These are phyloP conservation scores for Globisporangium okanoganense DNA, from an alignment of 352 stramenopile species.

Conservation along the genomic window DNA sequence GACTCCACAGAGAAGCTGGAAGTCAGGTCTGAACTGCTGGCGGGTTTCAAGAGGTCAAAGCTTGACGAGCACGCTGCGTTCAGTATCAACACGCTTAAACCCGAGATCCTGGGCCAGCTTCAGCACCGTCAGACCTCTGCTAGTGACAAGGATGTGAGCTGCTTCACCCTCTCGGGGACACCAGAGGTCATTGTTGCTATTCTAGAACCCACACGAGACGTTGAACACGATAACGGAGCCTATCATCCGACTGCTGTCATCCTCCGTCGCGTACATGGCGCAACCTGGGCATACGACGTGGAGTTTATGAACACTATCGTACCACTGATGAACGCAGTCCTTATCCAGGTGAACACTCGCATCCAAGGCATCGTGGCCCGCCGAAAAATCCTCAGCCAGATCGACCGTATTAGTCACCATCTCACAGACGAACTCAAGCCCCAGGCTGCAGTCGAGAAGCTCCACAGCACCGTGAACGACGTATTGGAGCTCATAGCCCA, in stretches of 20 bases:
- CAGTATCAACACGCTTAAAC: neutral
- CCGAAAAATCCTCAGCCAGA: constrained; percentile 20
- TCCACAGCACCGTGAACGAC: constrained; percentile 24
- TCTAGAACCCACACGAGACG: constrained; percentile 25
- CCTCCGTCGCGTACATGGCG: constrained; percentile 38
- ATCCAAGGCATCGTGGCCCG: constrained; percentile 43
- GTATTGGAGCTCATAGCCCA: constrained; percentile 27
- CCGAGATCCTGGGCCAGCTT: constrained; percentile 3
- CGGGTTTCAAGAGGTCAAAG: neutral
- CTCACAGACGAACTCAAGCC: constrained; percentile 12
- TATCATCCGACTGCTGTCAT: constrained; percentile 32
- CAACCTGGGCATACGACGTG: constrained; percentile 53
- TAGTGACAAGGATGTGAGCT: constrained; percentile 6
- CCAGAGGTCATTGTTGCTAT: constrained; percentile 21
- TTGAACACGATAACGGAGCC: constrained; percentile 19
- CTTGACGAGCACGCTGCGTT: no score
- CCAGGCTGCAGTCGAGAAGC: constrained; percentile 5
- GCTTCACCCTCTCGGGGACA: constrained; percentile 8
- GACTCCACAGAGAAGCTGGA: neutral
- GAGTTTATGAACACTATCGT: constrained; percentile 47
- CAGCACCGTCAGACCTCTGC: constrained; percentile 1
- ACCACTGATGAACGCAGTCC: constrained; percentile 37
- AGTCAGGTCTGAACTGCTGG: neutral
- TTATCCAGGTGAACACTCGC: constrained; percentile 39
- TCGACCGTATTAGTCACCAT: constrained; percentile 16